A percentile compares a stretch with the other conserved stretches of the same genome.
Conservation (phyloP, 352 stramenopile species). For the Chloridella minuta region DNA sequence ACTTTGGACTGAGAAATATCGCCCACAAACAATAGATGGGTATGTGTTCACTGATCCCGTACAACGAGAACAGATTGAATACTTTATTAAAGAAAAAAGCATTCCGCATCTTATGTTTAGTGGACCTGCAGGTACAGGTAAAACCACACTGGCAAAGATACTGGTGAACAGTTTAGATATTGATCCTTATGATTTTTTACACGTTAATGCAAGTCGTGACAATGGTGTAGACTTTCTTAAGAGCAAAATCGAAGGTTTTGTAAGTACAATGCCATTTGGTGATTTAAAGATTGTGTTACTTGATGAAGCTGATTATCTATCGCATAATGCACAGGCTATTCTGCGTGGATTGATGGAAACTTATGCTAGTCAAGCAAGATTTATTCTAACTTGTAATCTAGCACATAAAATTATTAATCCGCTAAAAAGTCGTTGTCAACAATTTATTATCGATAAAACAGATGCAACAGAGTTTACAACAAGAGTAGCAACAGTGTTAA, state of each 20-base stretch:
- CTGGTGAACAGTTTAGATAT: not conserved
- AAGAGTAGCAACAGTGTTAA: too few relatives aligned
- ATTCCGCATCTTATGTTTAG: not conserved
- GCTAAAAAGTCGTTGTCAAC: too few relatives aligned
- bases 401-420: too few relatives aligned
- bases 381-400: constrained; percentile 10
- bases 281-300: not conserved
- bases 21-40: not conserved
- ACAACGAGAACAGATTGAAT: not conserved
- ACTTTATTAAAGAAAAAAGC: not conserved
- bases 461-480: too few relatives aligned
- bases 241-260: not conserved
- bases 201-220: constrained; percentile 1
- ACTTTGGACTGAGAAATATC: not conserved
- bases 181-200: not conserved
- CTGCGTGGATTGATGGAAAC: not conserved
- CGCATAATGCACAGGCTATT: not conserved
- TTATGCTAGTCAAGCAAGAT: not conserved
- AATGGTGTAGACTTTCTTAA: not conserved
- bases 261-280: not conserved
- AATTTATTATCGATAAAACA: too few relatives aligned
- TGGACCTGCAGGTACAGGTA: not conserved
- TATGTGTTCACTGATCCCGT: not conserved
- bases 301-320: not conserved
- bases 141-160: not conserved